A percentile compares a stretch with the other conserved stretches of the same genome.
These are phyloP conservation scores for Cladosporium oxysporum DNA, from an alignment of 2,329 filamentous ascomycete species.

Conservation along the genomic window DNA sequence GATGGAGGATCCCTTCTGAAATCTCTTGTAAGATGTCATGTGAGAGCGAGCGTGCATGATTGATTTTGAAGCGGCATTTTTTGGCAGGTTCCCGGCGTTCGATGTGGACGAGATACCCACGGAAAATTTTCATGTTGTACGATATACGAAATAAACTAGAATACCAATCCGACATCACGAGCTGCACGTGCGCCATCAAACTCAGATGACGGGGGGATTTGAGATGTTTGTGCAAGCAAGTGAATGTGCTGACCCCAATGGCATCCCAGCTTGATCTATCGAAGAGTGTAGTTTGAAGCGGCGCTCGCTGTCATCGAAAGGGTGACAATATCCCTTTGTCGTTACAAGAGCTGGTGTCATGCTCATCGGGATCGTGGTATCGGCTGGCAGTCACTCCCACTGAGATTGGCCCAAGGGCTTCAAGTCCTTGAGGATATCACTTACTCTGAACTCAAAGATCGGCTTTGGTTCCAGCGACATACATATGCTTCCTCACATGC, in stretches of 20 bases:
- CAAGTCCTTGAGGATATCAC: no score
- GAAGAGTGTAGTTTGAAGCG: background rate
- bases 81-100: background rate
- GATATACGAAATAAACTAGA: conserved; percentile 4
- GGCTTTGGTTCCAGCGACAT: no score
- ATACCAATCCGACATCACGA: background rate
- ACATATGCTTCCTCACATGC: no score
- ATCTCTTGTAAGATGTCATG: background rate
- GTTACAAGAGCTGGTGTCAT: background rate
- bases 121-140: background rate
- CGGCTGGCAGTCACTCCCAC: background rate
- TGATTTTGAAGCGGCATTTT: conserved; percentile 14
- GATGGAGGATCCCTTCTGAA: conserved; percentile 46
- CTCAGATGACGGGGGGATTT: background rate
- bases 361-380: background rate
- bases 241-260: background rate
- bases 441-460: no score
- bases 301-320: background rate
- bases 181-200: background rate
- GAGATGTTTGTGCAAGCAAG: background rate
- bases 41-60: background rate
- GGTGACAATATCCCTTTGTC: background rate
- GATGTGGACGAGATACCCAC: conserved; percentile 13
- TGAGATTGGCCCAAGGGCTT: background rate
- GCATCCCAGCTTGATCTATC: background rate